Base-by-base conservation (phyloP, 139 green algal genomes). In the Zygnema cylindricum region DNA sequence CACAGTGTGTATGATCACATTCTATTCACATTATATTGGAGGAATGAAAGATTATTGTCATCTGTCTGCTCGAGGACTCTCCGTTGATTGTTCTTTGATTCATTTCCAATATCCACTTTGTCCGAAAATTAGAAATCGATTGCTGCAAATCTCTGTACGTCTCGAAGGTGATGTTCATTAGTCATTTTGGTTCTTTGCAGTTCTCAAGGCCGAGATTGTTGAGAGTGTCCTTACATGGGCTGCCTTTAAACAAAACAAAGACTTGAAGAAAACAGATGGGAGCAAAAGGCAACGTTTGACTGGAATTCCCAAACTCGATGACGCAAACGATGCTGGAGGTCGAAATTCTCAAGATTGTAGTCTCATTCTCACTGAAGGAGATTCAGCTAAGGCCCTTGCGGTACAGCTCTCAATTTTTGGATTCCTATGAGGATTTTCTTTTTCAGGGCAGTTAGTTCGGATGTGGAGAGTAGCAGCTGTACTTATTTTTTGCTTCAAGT, bases 281-380 rank as follows among this genome's bases (percentile, higher is more conserved):
- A 92, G 94, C 87, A 99, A 99, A 92, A 90, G 94, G 32, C 92
- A 90, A 39, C 90, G 90, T 3, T 85, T 95, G 43, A 79, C 93
- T 96, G 97, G 98, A 83, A 96, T 99, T 41, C 91, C 95, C 40
- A 99, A 99, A 94, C 95, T 99, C 77, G 95, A 98, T 38, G 98
- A 99, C 84, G 98, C 98, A 69, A 99, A 99, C 87, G 95, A 99
- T 57, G 98, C 98, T 0, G 98, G 98, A 69, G 95, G 94, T 0
- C 91, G 94, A 40, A 95, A 96, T 87, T 96, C 93, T 2, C 79
- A 95, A 84, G 35, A 96, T 41, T 99, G 98, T 95, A 99, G 97
- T 23, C 94, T 99, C n/a, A 99, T 99, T 92, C 93, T 99, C 49
- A 99, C 98, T 0, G 98, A 99, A 94, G 98, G 98, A 49, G 98